A percentile compares a stretch with the other conserved stretches of the same genome.
Evolutionary conservation across 148 eudicot species (phyloP).

Genomic region (Spergularia marina): DNA sequence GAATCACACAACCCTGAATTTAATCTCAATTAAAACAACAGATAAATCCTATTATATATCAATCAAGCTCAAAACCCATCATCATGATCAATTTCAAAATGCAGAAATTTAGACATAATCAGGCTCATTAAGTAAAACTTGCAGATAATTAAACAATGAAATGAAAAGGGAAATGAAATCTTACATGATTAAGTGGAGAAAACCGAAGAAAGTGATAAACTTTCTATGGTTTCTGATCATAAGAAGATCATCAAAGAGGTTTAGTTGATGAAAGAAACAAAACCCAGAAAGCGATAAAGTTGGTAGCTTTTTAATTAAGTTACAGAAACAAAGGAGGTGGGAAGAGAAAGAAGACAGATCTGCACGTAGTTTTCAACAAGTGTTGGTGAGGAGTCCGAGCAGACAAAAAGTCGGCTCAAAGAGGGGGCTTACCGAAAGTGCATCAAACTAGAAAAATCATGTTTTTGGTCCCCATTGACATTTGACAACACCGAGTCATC

Average conservation of each 20-base stretch:
- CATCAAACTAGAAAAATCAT: slow-evolving; percentile 10
- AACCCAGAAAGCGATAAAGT: slow-evolving; percentile 8
- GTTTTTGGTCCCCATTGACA: too few relatives aligned
- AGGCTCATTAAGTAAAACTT: not conserved
- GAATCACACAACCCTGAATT: not conserved
- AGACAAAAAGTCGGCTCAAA: not conserved
- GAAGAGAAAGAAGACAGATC: slow-evolving; percentile 27
- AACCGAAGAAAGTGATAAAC: slow-evolving; percentile 21
- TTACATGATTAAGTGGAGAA: slow-evolving; percentile 25
- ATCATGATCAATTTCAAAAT: slow-evolving; percentile 8
- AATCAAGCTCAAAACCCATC: slow-evolving; percentile 8
- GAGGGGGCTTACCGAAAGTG: not conserved
- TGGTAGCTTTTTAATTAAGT: not conserved
- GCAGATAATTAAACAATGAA: not conserved
- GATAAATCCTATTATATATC: not conserved
- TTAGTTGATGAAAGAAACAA: not conserved
- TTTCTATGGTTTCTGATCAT: not conserved
- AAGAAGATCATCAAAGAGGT: slow-evolving; percentile 24
- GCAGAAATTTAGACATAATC: not conserved
- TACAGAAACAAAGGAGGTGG: not conserved
- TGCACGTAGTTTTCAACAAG: slow-evolving; percentile 33
- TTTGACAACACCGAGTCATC: too few relatives aligned
- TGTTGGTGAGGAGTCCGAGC: not conserved
- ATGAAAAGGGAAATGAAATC: slow-evolving; percentile 11
- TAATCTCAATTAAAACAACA: not conserved